A percentile compares a stretch with the other conserved stretches of the same genome.
phyloP scores from a whole-genome alignment of 495 filamentous ascomycete species.

The Tuber borchii region DNA sequence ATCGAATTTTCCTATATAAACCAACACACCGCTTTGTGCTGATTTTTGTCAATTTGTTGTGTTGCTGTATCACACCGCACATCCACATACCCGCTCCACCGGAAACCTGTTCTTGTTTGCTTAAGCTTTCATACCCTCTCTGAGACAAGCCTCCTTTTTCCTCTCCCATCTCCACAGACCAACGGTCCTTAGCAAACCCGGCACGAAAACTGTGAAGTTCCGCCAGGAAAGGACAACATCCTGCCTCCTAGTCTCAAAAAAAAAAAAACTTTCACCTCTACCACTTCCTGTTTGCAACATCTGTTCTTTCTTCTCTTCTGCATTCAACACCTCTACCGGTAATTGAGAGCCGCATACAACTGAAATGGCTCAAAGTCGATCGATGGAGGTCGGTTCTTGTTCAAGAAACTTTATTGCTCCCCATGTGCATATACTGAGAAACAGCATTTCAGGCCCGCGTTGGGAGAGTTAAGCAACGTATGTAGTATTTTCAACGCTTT shows the following conservation, averaged over 20 bases:
- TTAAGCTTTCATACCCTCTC: slow-evolving; percentile 1
- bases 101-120: not conserved
- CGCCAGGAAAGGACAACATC: slow-evolving; percentile 1
- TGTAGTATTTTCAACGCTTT: slow-evolving; percentile 46
- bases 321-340: slow-evolving; percentile 13
- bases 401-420: slow-evolving; percentile 36
- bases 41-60: not conserved
- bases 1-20: not conserved
- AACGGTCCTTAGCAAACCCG: slow-evolving; percentile 7
- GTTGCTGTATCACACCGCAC: not conserved
- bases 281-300: not conserved
- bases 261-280: not conserved
- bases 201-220: not conserved
- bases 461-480: slow-evolving; percentile 71
- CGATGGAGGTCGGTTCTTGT: slow-evolving; percentile 49
- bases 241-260: not conserved
- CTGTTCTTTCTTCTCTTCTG: not conserved
- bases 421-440: slow-evolving; percentile 38
- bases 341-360: slow-evolving; percentile 26
- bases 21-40: slow-evolving; percentile 4
- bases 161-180: slow-evolving; percentile 26
- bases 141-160: not conserved
- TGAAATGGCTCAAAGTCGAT: slow-evolving; percentile 57
- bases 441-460: slow-evolving; percentile 55
- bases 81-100: not conserved